phyloP scores from a whole-genome alignment of 176 grass and related monocot species.

The Paspalum notatum region DNA sequence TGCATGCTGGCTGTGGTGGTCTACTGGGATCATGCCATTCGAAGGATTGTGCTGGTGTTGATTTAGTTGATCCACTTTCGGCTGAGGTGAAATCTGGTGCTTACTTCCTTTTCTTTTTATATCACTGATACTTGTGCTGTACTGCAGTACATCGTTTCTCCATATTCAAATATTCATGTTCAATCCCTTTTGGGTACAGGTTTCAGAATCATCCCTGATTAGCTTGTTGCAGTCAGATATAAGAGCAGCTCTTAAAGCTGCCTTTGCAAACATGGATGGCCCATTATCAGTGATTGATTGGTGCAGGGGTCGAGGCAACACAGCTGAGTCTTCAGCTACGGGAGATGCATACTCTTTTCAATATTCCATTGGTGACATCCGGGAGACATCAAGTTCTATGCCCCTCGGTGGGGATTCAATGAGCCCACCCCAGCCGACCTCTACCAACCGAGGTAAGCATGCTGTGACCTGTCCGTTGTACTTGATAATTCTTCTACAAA shows the following conservation, averaged over 20 bases:
- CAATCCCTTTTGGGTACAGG: slow-evolving; percentile 55
- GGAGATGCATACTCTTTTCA: slow-evolving; percentile 80
- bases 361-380: slow-evolving; percentile 59
- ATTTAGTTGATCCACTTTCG: slow-evolving; percentile 93
- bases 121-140: slow-evolving; percentile 26
- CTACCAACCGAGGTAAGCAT: slow-evolving; percentile 65
- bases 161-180: slow-evolving; percentile 17
- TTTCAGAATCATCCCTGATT: slow-evolving; percentile 78
- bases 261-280: slow-evolving; percentile 89
- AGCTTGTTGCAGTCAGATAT: slow-evolving; percentile 94
- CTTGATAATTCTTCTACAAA: slow-evolving; percentile 37
- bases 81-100: slow-evolving; percentile 69
- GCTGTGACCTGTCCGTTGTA: slow-evolving; percentile 16
- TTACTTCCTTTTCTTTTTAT: slow-evolving; percentile 24
- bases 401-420: slow-evolving; percentile 68
- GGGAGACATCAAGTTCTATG: slow-evolving; percentile 60
- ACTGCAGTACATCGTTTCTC: slow-evolving; percentile 17
- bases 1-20: slow-evolving; percentile 96
- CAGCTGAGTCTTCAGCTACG: slow-evolving; percentile 44
- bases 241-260: slow-evolving; percentile 81
- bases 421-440: slow-evolving; percentile 67
- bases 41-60: slow-evolving; percentile 85
- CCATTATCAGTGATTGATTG: slow-evolving; percentile 90
- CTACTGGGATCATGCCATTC: slow-evolving; percentile 88
- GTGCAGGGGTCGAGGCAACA: slow-evolving; percentile 78